Evolutionary conservation across 2,329 filamentous ascomycete species (phyloP), one percentile per base, ranked within the genome.

Genomic region (Iodosphaeria phyllophila): DNA sequence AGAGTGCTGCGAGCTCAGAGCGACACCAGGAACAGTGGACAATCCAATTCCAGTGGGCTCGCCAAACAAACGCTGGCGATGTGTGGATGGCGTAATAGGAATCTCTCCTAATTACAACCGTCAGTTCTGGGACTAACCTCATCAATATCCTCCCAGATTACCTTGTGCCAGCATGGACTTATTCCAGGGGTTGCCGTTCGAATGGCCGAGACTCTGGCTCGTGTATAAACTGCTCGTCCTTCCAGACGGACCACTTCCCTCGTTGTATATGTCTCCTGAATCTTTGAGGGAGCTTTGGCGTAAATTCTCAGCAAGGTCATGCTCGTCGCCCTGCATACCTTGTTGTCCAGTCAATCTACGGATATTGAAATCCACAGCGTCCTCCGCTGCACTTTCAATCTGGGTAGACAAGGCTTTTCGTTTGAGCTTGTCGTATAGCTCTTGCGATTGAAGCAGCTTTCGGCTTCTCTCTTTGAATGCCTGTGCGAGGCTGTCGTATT

Each of bases 401-500:
- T 69, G 58, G 7, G 54, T 55, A 20, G 66, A 43, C 38, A 70
- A 56, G 2, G 56, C 57, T 29, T 56, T 60, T 22, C 60, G 51
- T 38, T 69, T 72, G 23, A 69, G 46, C 31, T 60, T 70, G 37
- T 70, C 63, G 32, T 72, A 72, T 3, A 70, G 49, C 32, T 70
- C 64, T 36, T 82, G 77, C 3, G 69, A 64, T 31, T 80, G 73
- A 5, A 70, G 49, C 3, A 78, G 60, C 29, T 72, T 75, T 23
- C 64, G 70, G 35, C 54, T 69, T 43, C 86, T 89, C 13, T 83
- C 74, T 28, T 64, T 64, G 37, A 70, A 73, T 4, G 68, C 59
- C 13, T 69, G 59, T 4, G 58, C 53, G 2, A 92, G 52, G 18
- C 86, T 75, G 11, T 78, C 63, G 32, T 83, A 78, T 46, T 78